Conservation (phyloP, 176 grass and related monocot species). For the Oryza nivara region DNA sequence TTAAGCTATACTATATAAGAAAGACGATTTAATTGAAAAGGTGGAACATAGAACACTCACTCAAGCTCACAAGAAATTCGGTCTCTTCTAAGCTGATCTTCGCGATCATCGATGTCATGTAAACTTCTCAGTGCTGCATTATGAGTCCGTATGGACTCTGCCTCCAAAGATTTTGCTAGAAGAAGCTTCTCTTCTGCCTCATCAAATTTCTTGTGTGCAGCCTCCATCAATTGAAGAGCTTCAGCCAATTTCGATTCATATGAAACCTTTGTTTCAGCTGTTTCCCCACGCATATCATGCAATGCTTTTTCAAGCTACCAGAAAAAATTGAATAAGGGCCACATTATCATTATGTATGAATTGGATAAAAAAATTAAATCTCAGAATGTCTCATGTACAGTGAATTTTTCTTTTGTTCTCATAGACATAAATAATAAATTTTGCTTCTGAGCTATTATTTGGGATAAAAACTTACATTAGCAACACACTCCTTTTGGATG, state of each 20-base stretch:
- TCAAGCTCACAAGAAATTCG: slow-evolving; percentile 53
- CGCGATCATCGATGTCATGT: slow-evolving; percentile 82
- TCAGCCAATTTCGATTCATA: slow-evolving; percentile 76
- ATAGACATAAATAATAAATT: not conserved
- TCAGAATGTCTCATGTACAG: not conserved
- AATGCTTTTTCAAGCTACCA: slow-evolving; percentile 91
- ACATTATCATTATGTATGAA: slow-evolving; percentile 18
- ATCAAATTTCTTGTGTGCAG: slow-evolving; percentile 74
- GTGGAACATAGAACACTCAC: slow-evolving; percentile 53
- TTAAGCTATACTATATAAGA: not conserved
- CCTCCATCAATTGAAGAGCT: slow-evolving; percentile 55
- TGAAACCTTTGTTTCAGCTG: slow-evolving; percentile 80
- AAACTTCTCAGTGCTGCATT: slow-evolving; percentile 63
- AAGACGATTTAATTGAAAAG: slow-evolving; percentile 42
- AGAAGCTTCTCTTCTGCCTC: slow-evolving; percentile 79
- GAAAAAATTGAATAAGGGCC: slow-evolving; percentile 34
- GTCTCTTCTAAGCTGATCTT: slow-evolving; percentile 79
- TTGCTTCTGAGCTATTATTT: not conserved
- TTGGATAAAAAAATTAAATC: not conserved
- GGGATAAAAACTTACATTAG: slow-evolving; percentile 58
- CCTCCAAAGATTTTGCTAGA: slow-evolving; percentile 64
- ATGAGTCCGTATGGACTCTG: slow-evolving; percentile 50
- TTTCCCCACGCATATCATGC: slow-evolving; percentile 73
- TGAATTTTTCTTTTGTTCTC: not conserved
- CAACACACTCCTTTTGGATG: slow-evolving; percentile 80